Base-by-base conservation (phyloP, 106 monocot species). In the Triglochin maritima region DNA sequence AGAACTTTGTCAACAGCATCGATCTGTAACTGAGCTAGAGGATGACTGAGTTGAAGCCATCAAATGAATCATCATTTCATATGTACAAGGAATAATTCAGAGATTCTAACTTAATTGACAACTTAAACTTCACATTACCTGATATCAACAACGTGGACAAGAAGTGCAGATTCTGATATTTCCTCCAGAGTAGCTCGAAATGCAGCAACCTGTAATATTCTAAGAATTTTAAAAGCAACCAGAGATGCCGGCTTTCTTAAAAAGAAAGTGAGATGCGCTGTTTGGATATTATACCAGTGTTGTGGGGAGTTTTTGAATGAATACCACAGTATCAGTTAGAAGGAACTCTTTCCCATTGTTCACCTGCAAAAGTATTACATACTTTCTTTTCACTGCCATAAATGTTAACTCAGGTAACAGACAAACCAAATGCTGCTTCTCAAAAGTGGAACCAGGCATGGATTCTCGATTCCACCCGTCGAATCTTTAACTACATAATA, bases 111-210 rank as follows among this genome's bases (percentile, higher is more conserved):
- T 47, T 4, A 47, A 5, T 41, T 59, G 0, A 59, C 16, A 59
- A 64, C 13, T 64, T 13, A 11, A 48, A 14, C 7, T 0, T 41
- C 17, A 60, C 44, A 46, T 9, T 76, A 91, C 96, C 96, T 91
- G 69, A 96, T 87, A 76, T 96, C 95, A 47, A 88, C 90, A 66
- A 96, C 85, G 79, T 96, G 95, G 52, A 96, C 83, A 55, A 96
- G 51, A 70, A 96, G 81, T 56, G 87, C 83, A 61, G 95, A 91
- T 70, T 88, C 96, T 56, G 85, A 83, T 80, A 96, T 96, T 74
- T 96, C 96, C 67, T 96, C 96, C 17, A 96, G 68, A 43, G 96
- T 96, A 57, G 96, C 96, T 80, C 96, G 85, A 62, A 96, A 96
- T 72, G 91, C 88, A 72, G 91, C 96, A 79, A 96, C 87, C 95